phyloP scores from a whole-genome alignment of 164 flowering plant genomes.

The Stephania yunnanensis region DNA sequence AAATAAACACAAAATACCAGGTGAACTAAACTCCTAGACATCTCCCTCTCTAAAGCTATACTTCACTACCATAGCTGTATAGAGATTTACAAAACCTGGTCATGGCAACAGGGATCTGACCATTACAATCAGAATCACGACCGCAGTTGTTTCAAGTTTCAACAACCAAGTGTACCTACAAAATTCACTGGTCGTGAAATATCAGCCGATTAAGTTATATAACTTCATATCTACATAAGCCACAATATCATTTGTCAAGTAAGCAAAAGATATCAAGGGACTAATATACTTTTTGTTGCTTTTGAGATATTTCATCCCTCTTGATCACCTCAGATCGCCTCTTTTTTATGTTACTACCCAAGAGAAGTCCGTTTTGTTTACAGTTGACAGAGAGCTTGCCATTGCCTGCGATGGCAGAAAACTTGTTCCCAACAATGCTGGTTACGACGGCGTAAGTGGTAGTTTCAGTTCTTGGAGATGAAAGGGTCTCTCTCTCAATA shows the following conservation, averaged over 20 bases:
- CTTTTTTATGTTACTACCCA: conserved; percentile 31
- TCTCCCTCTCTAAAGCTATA: not conserved
- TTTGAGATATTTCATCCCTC: conserved; percentile 22
- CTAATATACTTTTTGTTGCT: conserved; percentile 26
- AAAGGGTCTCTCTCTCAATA: conserved; percentile 35
- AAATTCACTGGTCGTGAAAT: conserved; percentile 51
- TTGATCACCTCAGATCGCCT: conserved; percentile 22
- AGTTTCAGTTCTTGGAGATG: conserved; percentile 42
- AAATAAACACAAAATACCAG: not conserved
- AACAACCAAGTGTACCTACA: conserved; percentile 46
- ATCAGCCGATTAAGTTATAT: not conserved
- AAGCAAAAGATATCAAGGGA: not conserved
- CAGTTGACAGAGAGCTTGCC: conserved; percentile 7
- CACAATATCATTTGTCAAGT: conserved; percentile 1
- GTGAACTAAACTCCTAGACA: not conserved
- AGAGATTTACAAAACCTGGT: conserved; percentile 13
- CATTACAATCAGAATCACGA: conserved; percentile 8
- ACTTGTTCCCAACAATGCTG: conserved; percentile 32
- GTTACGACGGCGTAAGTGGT: conserved; percentile 60
- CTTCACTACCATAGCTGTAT: not conserved
- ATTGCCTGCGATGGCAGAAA: not conserved
- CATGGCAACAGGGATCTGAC: not conserved
- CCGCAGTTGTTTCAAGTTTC: not conserved
- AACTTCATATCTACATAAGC: conserved; percentile 16
- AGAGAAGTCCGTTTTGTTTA: conserved; percentile 19